phyloP scores from a whole-genome alignment of 106 monocot species.

The Hemerocallis citrina region DNA sequence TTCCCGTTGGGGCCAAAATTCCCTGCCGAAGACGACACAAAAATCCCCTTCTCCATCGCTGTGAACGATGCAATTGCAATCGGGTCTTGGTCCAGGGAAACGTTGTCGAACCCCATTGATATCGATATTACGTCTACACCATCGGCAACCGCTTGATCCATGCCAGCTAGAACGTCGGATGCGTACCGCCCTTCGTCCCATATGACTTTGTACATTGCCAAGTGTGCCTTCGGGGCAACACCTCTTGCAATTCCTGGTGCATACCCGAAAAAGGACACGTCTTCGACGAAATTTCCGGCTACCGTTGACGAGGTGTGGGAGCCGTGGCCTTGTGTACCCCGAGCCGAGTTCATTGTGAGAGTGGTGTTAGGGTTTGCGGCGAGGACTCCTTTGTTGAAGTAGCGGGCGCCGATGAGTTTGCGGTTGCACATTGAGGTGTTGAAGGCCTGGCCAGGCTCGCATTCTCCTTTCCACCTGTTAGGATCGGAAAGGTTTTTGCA shows the following conservation, averaged over 20 bases:
- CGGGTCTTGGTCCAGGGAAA: constrained; percentile 17
- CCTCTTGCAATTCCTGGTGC: constrained; percentile 34
- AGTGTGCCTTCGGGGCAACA: constrained; percentile 26
- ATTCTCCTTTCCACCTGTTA: constrained; percentile 32
- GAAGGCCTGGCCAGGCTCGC: constrained; percentile 27
- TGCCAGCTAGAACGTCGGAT: constrained; percentile 39
- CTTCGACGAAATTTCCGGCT: constrained; percentile 17
- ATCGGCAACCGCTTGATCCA: constrained; percentile 40
- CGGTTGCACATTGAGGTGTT: constrained; percentile 36
- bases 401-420: constrained; percentile 51
- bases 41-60: constrained; percentile 9
- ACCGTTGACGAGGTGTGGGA: constrained; percentile 49
- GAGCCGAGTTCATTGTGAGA: constrained; percentile 6
- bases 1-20: constrained; percentile 2
- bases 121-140: constrained; percentile 47
- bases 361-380: background rate
- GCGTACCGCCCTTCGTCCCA: constrained; percentile 36
- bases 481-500: too few relatives aligned
- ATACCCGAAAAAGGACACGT: constrained; percentile 19
- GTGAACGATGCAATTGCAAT: constrained; percentile 17
- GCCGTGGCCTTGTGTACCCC: constrained; percentile 36
- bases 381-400: constrained; percentile 25
- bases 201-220: constrained; percentile 51
- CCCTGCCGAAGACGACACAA: constrained; percentile 15
- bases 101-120: constrained; percentile 29